phyloP scores from a whole-genome alignment of 352 stramenopile species.

The Phytophthora sp. region DNA sequence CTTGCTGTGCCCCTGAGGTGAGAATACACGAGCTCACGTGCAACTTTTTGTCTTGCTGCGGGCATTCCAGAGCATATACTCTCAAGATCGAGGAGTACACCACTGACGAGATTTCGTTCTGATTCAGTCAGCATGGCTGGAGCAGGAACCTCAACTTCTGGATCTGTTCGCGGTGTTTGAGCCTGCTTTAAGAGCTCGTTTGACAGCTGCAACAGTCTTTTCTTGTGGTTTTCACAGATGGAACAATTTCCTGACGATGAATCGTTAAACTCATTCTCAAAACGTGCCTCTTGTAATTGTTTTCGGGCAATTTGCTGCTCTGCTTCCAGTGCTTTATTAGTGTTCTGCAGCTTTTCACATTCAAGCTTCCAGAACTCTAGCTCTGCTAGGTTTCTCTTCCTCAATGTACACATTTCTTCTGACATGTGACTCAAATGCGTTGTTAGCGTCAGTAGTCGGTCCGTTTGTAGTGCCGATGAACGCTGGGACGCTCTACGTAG shows the following conservation, averaged over 20 bases:
- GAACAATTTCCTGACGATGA: slow-evolving; percentile 23
- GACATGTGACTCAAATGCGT: slow-evolving; percentile 71
- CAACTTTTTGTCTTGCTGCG: slow-evolving; percentile 40
- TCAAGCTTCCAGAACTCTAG: slow-evolving; percentile 75
- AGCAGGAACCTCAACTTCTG: slow-evolving; percentile 16
- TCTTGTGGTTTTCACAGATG: slow-evolving; percentile 63
- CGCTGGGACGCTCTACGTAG: slow-evolving; percentile 55
- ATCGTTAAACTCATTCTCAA: slow-evolving; percentile 2
- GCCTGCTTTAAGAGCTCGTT: slow-evolving; percentile 36
- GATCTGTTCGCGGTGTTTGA: not conserved
- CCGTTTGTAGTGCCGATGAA: slow-evolving; percentile 59
- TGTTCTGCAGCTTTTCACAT: slow-evolving; percentile 68
- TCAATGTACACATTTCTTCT: slow-evolving; percentile 68
- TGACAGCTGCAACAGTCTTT: slow-evolving; percentile 54
- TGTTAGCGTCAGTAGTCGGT: slow-evolving; percentile 66
- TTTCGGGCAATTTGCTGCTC: slow-evolving; percentile 43
- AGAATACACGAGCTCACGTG: slow-evolving; percentile 29
- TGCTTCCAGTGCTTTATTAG: slow-evolving; percentile 40
- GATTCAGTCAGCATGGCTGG: slow-evolving; percentile 31
- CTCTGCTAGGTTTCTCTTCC: slow-evolving; percentile 62
- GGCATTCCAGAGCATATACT: slow-evolving; percentile 47
- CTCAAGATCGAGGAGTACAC: slow-evolving; percentile 56
- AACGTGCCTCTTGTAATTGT: slow-evolving; percentile 33
- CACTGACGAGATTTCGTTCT: slow-evolving; percentile 45
- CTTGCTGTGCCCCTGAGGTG: slow-evolving; percentile 13